These are phyloP conservation scores for Ceratobasidium sp. DNA, from an alignment of 1,284 basidiomycete genomes.

Conservation along the genomic window DNA sequence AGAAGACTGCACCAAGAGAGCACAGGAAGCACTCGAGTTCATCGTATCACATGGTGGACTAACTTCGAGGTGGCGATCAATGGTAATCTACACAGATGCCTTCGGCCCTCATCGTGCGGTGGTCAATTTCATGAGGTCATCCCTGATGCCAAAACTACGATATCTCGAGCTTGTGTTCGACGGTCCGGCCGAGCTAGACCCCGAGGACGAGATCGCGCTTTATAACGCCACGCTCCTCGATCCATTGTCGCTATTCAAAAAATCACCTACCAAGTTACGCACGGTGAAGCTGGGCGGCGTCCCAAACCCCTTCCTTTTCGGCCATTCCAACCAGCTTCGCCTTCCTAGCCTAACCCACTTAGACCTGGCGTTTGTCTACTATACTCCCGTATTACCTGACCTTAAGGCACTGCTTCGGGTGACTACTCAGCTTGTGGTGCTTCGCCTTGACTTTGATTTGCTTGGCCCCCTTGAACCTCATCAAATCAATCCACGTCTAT, in stretches of 20 bases:
- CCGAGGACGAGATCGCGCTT: background rate
- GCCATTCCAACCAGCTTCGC: conserved; percentile 18
- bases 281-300: conserved; percentile 1
- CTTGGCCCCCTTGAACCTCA: too few species aligned
- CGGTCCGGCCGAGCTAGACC: background rate
- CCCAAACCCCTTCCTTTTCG: conserved; percentile 25
- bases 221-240: background rate
- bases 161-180: conserved; percentile 14
- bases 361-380: background rate
- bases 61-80: conserved; percentile 12
- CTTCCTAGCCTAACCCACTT: conserved; percentile 6
- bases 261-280: conserved; percentile 2
- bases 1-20: background rate
- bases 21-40: conserved; percentile 10
- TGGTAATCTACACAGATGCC: conserved; percentile 2
- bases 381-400: background rate
- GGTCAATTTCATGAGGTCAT: background rate
- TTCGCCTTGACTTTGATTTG: background rate
- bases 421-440: background rate
- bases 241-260: background rate
- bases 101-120: conserved; percentile 1
- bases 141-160: background rate
- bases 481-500: background rate
- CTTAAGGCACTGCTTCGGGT: conserved; percentile 3
- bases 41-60: conserved; percentile 36